Conservation (phyloP, 1,139 yeast genomes). For the Protomyces inouyei region DNA sequence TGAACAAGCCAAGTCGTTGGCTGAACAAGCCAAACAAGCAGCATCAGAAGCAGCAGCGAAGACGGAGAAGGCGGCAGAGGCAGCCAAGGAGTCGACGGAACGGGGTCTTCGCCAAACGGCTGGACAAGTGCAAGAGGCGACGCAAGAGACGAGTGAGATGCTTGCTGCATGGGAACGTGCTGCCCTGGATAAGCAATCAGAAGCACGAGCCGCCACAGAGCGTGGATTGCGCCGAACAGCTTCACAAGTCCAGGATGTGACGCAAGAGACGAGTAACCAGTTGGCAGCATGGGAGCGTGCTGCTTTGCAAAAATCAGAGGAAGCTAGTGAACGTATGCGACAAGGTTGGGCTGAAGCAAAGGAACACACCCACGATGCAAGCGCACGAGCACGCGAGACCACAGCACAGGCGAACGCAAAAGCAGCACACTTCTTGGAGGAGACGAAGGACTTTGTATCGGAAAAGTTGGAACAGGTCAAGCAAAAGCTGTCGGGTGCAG, state of each 20-base stretch:
- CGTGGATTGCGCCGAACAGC: neutral
- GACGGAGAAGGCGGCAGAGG: conserved; percentile 2
- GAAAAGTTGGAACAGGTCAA: neutral
- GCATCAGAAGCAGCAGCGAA: conserved; percentile 9
- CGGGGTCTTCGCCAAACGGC: neutral
- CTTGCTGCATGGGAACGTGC: conserved; percentile 1
- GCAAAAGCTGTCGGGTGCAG: neutral
- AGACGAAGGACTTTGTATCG: neutral
- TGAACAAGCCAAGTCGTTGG: neutral
- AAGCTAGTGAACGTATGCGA: conserved; percentile 3
- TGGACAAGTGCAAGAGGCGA: neutral
- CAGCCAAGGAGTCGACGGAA: conserved; percentile 1
- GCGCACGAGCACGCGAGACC: neutral
- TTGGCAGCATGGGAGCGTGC: neutral
- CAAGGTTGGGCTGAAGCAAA: neutral
- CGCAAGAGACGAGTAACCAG: conserved; percentile 2
- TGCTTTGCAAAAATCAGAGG: neutral
- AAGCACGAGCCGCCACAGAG: neutral
- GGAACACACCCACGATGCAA: neutral
- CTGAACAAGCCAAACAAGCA: conserved; percentile 7
- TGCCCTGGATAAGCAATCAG: neutral
- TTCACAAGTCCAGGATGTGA: neutral
- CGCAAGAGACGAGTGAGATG: neutral
- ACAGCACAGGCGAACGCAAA: neutral
- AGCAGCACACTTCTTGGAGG: neutral